These are phyloP conservation scores for Rosa hybrid DNA, from an alignment of 331 rosid genomes.

Conservation along the genomic window DNA sequence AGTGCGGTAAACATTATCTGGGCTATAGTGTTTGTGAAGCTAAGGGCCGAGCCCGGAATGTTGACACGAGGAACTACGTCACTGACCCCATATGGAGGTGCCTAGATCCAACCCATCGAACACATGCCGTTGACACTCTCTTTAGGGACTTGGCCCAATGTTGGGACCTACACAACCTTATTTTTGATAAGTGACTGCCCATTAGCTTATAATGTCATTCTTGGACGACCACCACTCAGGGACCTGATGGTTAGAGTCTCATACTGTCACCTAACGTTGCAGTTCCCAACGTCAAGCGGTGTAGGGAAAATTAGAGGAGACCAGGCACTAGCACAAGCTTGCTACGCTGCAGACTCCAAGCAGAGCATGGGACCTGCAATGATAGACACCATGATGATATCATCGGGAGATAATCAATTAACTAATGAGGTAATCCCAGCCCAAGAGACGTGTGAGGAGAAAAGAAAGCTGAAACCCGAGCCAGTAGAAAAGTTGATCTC, in stretches of 20 bases:
- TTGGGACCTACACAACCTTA: not conserved
- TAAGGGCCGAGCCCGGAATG: not conserved
- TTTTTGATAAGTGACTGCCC: not conserved
- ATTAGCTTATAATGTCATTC: not conserved
- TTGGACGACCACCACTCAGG: not conserved
- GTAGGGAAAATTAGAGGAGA: not conserved
- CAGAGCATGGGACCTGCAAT: accelerated
- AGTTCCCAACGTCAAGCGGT: not conserved
- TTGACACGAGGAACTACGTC: not conserved
- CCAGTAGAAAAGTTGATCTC: not conserved
- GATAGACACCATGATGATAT: not conserved
- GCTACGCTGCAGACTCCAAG: not conserved
- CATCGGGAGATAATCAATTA: too few relatives aligned
- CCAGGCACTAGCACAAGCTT: not conserved
- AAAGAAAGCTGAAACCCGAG: not conserved
- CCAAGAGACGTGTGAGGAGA: not conserved
- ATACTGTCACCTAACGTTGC: not conserved
- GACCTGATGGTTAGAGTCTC: not conserved
- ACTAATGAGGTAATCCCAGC: not conserved
- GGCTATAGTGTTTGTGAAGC: not conserved
- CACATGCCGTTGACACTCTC: not conserved
- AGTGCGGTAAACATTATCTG: not conserved
- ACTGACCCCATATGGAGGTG: not conserved
- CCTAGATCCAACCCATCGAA: not conserved
- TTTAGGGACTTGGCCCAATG: not conserved